Base-by-base conservation (phyloP, 768 basidiomycete genomes). In the Boletus reticuloceps region DNA sequence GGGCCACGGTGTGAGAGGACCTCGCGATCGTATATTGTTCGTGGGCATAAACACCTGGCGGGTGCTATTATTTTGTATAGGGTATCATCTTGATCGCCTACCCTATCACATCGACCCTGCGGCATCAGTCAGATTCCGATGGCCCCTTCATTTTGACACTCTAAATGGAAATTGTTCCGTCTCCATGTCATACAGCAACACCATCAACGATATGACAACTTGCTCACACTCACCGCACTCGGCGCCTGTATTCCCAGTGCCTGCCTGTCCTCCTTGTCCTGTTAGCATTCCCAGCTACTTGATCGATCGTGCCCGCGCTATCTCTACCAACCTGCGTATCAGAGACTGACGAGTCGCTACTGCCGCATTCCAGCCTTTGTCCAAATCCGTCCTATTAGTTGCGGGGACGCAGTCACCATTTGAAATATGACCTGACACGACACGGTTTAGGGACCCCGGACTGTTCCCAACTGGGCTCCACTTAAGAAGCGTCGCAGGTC, bases 21-120 rank as follows among this genome's bases (percentile, higher is more conserved):
- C 54, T 61, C 60, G 60, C 58, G 64, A 66, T 64, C 63, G 53
- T 27, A 41, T 50, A 54, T 55, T 53, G 54, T 54, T 51, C 53
- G 53, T 57, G 58, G 50, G 57, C 29, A 55, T 13, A 25, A 41
- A n/a, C 31, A 1, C n/a, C 50, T n/a, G n/a, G n/a, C 48, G 58
- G 47, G 47, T 60, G 53, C 61, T 63, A 59, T 61, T 54, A 58
- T 55, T 64, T 59, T 34, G 29, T 8, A 40, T 54, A 58, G 61
- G 69, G 60, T 62, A 67, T 63, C 66, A 71, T 62, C 62, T 69
- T 67, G 69, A 71, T 71, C 69, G 60, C 60, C 63, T 67, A 71
- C 71, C 71, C 69, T 72, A 71, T 71, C 70, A 71, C 61, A 58
- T 43, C 69, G 70, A 71, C 70, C 69, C 69, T 70, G 66, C 52